Percentiles rank a stretch among this genome's conserved stretches.
Evolutionary conservation across 345 rosid species (phyloP).

Genomic region (Gossypium rotundifolium): DNA sequence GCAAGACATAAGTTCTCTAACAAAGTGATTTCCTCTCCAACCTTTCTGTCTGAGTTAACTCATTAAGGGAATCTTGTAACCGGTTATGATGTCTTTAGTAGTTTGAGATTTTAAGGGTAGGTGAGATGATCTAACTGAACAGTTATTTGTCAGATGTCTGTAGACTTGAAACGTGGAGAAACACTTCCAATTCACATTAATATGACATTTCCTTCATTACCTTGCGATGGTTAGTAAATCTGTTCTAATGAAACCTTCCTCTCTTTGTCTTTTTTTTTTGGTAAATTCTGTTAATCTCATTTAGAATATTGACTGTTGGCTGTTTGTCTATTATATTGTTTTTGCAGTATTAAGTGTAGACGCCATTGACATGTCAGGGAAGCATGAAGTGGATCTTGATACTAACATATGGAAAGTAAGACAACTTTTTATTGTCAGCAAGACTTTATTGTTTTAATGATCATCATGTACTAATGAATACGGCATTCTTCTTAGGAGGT

Average conservation of each 20-base stretch:
- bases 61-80: not conserved
- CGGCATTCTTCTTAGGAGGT: not conserved
- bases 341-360: conserved; percentile 83
- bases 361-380: conserved; percentile 99
- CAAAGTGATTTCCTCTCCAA: not conserved
- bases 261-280: not conserved
- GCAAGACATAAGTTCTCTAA: not conserved
- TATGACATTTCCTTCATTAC: conserved; percentile 84
- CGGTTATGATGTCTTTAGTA: not conserved
- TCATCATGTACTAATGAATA: not conserved
- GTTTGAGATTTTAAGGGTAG: not conserved
- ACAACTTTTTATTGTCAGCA: not conserved
- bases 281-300: not conserved
- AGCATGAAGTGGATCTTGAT: conserved; percentile 99
- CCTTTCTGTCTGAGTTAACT: not conserved
- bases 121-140: not conserved
- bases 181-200: conserved; percentile 88
- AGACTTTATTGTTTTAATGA: not conserved
- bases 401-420: conserved; percentile 97
- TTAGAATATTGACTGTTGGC: not conserved
- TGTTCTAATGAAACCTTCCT: conserved; percentile 1
- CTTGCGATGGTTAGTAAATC: conserved; percentile 69
- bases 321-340: conserved; percentile 6
- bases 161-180: conserved; percentile 95
- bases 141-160: conserved; percentile 70